Evolutionary conservation across 2,329 filamentous ascomycete species (phyloP).

Genomic region (Trichoderma koningiopsis): DNA sequence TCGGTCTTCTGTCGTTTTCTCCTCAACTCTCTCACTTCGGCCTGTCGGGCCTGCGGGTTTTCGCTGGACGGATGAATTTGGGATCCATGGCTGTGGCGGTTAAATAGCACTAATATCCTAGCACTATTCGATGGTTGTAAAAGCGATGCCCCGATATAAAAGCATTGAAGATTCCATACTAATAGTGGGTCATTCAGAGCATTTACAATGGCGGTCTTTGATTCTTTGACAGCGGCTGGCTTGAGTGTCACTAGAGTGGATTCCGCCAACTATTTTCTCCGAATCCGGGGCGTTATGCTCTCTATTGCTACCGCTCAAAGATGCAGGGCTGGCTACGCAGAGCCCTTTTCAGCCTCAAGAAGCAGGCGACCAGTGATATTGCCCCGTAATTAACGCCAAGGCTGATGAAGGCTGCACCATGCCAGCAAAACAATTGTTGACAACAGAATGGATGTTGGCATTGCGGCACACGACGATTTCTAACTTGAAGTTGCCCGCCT

Average conservation of each 20-base stretch:
- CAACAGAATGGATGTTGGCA: not conserved
- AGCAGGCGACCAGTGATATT: not conserved
- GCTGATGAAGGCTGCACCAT: not conserved
- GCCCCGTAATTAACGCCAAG: not conserved
- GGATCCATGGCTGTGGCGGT: not conserved
- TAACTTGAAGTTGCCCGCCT: no score
- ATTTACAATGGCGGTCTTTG: not conserved
- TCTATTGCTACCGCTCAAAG: not conserved
- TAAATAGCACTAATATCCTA: not conserved
- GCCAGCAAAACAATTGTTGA: not conserved
- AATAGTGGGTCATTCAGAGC: not conserved
- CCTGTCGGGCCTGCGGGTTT: not conserved
- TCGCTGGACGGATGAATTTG: not conserved
- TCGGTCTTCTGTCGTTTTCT: constrained; percentile 14
- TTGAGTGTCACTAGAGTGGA: not conserved
- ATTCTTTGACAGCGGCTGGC: not conserved
- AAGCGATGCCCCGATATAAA: constrained; percentile 1
- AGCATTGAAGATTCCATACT: not conserved
- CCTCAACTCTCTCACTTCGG: not conserved
- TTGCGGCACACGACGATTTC: not conserved
- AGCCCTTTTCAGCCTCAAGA: not conserved
- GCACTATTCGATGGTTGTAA: not conserved
- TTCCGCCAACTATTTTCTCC: not conserved
- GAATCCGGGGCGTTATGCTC: not conserved
- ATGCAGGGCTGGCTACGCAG: not conserved